A percentile compares a stretch with the other conserved stretches of the same genome.
Evolutionary conservation across 805 yeast genomes (phyloP).

Genomic region (Schwanniomyces occidentalis): DNA sequence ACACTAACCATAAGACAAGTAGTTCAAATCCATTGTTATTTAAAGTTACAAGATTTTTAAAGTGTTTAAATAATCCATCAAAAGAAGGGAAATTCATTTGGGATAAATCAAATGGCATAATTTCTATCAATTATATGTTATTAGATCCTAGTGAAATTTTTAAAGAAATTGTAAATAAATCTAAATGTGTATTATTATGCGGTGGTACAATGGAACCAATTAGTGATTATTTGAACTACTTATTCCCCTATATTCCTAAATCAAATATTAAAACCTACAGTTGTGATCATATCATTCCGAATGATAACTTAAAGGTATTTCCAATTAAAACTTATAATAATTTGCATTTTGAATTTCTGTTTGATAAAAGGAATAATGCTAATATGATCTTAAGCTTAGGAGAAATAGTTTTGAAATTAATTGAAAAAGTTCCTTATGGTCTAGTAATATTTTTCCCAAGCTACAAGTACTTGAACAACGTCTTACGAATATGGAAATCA

Average conservation of each 20-base stretch:
- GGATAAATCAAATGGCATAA: slow-evolving; percentile 35
- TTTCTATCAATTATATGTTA: slow-evolving; percentile 63
- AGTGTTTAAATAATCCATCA: slow-evolving; percentile 69
- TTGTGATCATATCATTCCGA: slow-evolving; percentile 85
- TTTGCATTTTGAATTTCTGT: slow-evolving; percentile 62
- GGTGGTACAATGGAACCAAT: slow-evolving; percentile 97
- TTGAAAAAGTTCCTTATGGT: slow-evolving; percentile 62
- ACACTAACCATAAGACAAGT: slow-evolving; percentile 9
- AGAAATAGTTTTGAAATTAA: slow-evolving; percentile 41
- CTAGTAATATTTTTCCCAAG: slow-evolving; percentile 84
- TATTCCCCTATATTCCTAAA: slow-evolving; percentile 55
- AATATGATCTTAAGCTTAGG: slow-evolving; percentile 55
- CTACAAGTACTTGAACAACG: slow-evolving; percentile 64
- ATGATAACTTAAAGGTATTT: slow-evolving; percentile 61
- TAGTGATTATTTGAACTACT: slow-evolving; percentile 61
- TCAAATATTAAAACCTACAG: slow-evolving; percentile 52
- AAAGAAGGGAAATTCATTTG: slow-evolving; percentile 79
- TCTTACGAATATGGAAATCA: slow-evolving; percentile 53
- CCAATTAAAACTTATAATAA: slow-evolving; percentile 37
- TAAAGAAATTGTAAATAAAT: slow-evolving; percentile 59
- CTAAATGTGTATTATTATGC: slow-evolving; percentile 73
- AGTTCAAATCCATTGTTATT: slow-evolving; percentile 60
- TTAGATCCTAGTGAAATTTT: slow-evolving; percentile 78
- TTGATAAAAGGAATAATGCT: slow-evolving; percentile 53
- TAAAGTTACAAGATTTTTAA: slow-evolving; percentile 63